Base-by-base conservation (phyloP, 2,329 filamentous ascomycete species). In the Kalmusia sp. region DNA sequence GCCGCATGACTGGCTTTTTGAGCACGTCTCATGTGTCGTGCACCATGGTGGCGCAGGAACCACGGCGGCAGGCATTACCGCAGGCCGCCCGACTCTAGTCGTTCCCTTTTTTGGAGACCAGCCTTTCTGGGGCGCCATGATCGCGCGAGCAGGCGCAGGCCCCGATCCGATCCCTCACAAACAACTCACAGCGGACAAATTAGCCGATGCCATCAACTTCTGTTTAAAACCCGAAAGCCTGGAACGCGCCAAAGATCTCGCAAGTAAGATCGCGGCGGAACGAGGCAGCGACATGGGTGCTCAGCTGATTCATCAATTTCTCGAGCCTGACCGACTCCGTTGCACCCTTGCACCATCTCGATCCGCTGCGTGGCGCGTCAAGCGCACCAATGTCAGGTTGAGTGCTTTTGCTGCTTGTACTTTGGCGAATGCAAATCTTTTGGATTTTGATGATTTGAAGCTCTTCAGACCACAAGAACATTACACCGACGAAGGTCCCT, bases 1-100 rank as follows among this genome's bases (percentile, higher is more conserved):
- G 34, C 90, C 90, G 0, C 91, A 95, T 59, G 91, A 95, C 73
- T 96, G 91, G 91, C 78, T 96, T 0, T 96, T 96, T 71, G 80
- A 90, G 55, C 85, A 82, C 34, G 90, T 95, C 1, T 88, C 89
- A 0, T 86, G 84, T 38, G 91, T 96, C 1, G 88, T 93, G 5
- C 91, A 96, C 65, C 91, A 96, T 60, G 91, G 91, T 17, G 91
- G 91, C 50, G 84, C 84, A 19, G 84, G 84, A 3, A 85, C 82
- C 0, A 84, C 83, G 3, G 82, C 84, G 71, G 6, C 43, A 33
- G 54, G 51, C 6, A 3, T 28, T 14, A 8, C 8, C 19, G 76
- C 79, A 49, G 82, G 77, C 0, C 66, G 76, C 8, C 83, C 84
- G 0, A 86, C 83, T 0, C 62, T 79, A 0, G 74, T 86, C 25